Evolutionary conservation across 108 stramenopile genomes (phyloP).

Genomic region (Pseudonitzschia delicatissima): DNA sequence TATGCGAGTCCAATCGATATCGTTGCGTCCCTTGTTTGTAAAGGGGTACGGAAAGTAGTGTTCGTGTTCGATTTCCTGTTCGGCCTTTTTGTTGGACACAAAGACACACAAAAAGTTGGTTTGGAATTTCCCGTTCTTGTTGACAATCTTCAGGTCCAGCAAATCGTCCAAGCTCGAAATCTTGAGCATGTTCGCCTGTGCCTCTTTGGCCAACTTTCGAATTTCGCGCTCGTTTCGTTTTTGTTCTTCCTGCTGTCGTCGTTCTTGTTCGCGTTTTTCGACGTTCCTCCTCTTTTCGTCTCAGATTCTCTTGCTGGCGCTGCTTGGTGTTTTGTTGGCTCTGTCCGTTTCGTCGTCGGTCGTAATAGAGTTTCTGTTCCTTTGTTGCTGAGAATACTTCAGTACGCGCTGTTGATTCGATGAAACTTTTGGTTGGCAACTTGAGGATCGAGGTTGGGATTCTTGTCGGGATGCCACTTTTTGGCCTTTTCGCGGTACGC

Average conservation of each 20-base stretch:
- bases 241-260: background rate
- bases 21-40: constrained; percentile 9
- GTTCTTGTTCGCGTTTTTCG: background rate
- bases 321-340: background rate
- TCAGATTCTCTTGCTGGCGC: background rate
- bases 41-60: constrained; percentile 43
- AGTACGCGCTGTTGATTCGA: constrained; percentile 4
- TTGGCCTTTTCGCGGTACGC: constrained; percentile 35
- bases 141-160: too few relatives aligned
- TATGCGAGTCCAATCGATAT: constrained; percentile 32
- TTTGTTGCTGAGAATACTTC: background rate
- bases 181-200: background rate
- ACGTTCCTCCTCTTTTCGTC: constrained; percentile 4
- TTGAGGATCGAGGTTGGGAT: background rate
- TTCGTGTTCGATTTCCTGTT: constrained; percentile 20
- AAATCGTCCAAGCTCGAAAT: background rate
- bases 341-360: background rate
- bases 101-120: constrained; percentile 23
- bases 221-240: background rate
- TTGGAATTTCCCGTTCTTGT: background rate
- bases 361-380: background rate
- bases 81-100: constrained; percentile 18
- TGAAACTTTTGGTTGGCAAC: background rate
- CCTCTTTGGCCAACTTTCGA: background rate
- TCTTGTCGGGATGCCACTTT: constrained; percentile 29